phyloP scores from a whole-genome alignment of 2,329 filamentous ascomycete species.

The Ceratocystis smalleyi region DNA sequence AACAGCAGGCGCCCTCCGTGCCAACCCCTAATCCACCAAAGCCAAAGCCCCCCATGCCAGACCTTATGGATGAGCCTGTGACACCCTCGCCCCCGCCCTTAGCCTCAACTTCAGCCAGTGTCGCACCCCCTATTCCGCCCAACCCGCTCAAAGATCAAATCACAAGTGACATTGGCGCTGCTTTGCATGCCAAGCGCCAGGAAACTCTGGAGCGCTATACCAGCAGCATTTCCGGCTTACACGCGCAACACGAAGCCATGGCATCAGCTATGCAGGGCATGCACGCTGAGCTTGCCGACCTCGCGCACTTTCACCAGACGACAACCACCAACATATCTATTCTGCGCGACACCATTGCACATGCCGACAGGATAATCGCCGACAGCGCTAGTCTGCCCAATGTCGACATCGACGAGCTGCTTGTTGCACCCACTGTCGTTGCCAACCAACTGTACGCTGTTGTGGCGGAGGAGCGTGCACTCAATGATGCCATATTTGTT shows the following conservation, averaged over 20 bases:
- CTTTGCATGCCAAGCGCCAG: slow-evolving; percentile 53
- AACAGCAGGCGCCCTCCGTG: slow-evolving; percentile 16
- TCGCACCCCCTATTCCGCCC: slow-evolving; percentile 75
- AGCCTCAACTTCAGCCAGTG: slow-evolving; percentile 23
- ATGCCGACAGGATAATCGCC: slow-evolving; percentile 64
- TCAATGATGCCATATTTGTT: slow-evolving; percentile 76
- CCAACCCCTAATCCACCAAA: slow-evolving; percentile 22
- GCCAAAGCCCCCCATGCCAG: slow-evolving; percentile 31
- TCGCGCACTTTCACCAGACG: slow-evolving; percentile 54
- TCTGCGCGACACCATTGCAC: slow-evolving; percentile 58
- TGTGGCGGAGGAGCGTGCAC: slow-evolving; percentile 73
- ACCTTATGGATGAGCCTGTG: slow-evolving; percentile 43
- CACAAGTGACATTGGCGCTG: slow-evolving; percentile 56
- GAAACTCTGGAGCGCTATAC: slow-evolving; percentile 56
- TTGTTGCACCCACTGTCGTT: slow-evolving; percentile 88
- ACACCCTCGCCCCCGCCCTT: slow-evolving; percentile 34
- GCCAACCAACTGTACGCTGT: slow-evolving; percentile 82
- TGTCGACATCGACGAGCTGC: slow-evolving; percentile 72
- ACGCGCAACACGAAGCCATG: slow-evolving; percentile 67
- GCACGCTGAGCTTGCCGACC: slow-evolving; percentile 54
- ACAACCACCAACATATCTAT: slow-evolving; percentile 65
- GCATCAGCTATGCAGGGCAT: slow-evolving; percentile 51
- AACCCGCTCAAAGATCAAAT: slow-evolving; percentile 93
- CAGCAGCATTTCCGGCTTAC: slow-evolving; percentile 57
- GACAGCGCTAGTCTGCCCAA: slow-evolving; percentile 52